Evolutionary conservation across 2,329 filamentous ascomycete species (phyloP).

Genomic region (Fusarium gaditjirri): DNA sequence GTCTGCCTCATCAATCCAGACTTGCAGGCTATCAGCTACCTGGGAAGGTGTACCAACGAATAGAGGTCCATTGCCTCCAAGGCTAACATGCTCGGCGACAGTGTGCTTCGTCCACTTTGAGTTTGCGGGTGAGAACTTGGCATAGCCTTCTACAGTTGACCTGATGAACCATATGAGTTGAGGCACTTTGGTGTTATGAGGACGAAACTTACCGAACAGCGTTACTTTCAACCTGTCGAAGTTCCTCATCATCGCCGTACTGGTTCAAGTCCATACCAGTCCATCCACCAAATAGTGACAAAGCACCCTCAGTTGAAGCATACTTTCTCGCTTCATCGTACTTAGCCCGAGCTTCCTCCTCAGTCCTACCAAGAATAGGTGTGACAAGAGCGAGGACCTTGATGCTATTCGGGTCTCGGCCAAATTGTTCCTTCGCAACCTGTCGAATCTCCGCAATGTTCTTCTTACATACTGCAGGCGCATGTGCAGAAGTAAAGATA

Average conservation of each 20-base stretch:
- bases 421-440: slow-evolving; percentile 61
- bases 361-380: slow-evolving; percentile 71
- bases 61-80: slow-evolving; percentile 74
- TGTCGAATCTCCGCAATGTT: slow-evolving; percentile 71
- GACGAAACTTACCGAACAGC: slow-evolving; percentile 58
- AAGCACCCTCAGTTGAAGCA: slow-evolving; percentile 69
- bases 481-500: slow-evolving; percentile 75
- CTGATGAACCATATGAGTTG: slow-evolving; percentile 37
- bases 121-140: slow-evolving; percentile 66
- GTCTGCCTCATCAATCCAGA: slow-evolving; percentile 74
- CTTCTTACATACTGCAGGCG: slow-evolving; percentile 68
- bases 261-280: slow-evolving; percentile 67
- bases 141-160: slow-evolving; percentile 65
- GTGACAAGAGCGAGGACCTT: slow-evolving; percentile 76
- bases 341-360: slow-evolving; percentile 74
- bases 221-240: slow-evolving; percentile 70
- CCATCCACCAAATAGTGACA: slow-evolving; percentile 80
- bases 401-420: slow-evolving; percentile 68
- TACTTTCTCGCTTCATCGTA: slow-evolving; percentile 69
- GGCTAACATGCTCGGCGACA: slow-evolving; percentile 73
- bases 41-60: slow-evolving; percentile 71
- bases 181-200: neutral
- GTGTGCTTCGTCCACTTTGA: slow-evolving; percentile 79
- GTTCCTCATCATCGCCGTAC: slow-evolving; percentile 73
- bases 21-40: slow-evolving; percentile 74